Evolutionary conservation across 768 basidiomycete genomes (phyloP).

Genomic region (Collybia mongolica): DNA sequence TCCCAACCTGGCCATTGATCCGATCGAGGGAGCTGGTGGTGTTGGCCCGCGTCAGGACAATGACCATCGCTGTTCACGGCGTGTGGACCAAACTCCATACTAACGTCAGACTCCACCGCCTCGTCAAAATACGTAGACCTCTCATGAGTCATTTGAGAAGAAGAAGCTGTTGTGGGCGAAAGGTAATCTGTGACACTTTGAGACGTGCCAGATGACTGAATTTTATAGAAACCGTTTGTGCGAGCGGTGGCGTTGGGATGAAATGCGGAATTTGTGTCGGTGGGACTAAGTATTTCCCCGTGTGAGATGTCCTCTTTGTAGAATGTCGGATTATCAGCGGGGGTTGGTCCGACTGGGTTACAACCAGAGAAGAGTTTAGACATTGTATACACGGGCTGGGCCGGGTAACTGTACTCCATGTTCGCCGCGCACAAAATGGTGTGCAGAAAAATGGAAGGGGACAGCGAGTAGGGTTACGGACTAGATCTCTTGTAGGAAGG

Average conservation of each 20-base stretch:
- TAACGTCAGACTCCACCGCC: constrained; percentile 4
- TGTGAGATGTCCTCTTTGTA: constrained; percentile 4
- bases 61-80: neutral
- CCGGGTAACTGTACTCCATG: constrained; percentile 9
- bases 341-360: constrained; percentile 7
- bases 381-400: neutral
- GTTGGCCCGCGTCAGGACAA: neutral
- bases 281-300: constrained; percentile 16
- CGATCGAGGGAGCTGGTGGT: neutral
- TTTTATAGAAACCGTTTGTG: constrained; percentile 8
- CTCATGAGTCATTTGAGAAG: constrained; percentile 5
- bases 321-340: constrained; percentile 18
- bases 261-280: constrained; percentile 14
- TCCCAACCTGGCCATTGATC: constrained; percentile 9
- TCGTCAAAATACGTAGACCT: constrained; percentile 5
- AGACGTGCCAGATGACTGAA: constrained; percentile 1
- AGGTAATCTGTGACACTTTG: neutral
- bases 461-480: constrained; percentile 5
- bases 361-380: constrained; percentile 2
- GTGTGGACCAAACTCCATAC: neutral
- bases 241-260: constrained; percentile 3
- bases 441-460: neutral
- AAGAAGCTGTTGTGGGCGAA: constrained; percentile 3
- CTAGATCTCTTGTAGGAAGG: constrained; percentile 1
- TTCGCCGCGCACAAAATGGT: constrained; percentile 1